phyloP scores from a whole-genome alignment of 768 basidiomycete species.

The Cystofilobasidium macerans region DNA sequence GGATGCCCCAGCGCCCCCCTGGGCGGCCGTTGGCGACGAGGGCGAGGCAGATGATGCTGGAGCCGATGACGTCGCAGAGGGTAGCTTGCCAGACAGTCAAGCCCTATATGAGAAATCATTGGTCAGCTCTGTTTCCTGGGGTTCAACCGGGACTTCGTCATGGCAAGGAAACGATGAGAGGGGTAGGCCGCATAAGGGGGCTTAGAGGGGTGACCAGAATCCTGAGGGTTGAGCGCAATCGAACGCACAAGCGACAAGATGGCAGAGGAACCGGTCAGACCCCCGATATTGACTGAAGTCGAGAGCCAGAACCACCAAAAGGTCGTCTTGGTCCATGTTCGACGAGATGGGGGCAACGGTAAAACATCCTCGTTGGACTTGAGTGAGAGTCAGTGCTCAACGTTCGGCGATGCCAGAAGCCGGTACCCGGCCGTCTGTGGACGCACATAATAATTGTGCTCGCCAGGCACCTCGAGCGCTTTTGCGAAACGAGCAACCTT shows the following conservation, averaged over 20 bases:
- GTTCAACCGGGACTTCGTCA: no score
- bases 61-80: constrained; percentile 25
- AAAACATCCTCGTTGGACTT: constrained; percentile 18
- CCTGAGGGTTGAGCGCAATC: neutral
- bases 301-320: constrained; percentile 17
- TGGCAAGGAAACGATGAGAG: no score
- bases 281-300: neutral
- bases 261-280: neutral
- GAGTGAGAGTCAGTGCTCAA: neutral
- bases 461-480: constrained; percentile 4
- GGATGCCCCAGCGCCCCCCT: constrained; percentile 31
- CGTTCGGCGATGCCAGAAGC: neutral
- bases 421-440: neutral
- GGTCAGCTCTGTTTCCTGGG: no score
- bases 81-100: constrained; percentile 31
- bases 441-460: constrained; percentile 12
- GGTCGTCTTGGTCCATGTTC: constrained; percentile 21
- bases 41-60: neutral
- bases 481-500: neutral
- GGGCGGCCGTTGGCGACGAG: constrained; percentile 21
- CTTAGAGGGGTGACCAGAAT: no score
- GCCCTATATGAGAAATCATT: neutral
- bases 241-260: neutral
- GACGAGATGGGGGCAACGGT: constrained; percentile 13
- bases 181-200: no score